A percentile compares a stretch with the other conserved stretches of the same genome.
Conservation (phyloP, 306 rosid species). For the Sophora flavescens region DNA sequence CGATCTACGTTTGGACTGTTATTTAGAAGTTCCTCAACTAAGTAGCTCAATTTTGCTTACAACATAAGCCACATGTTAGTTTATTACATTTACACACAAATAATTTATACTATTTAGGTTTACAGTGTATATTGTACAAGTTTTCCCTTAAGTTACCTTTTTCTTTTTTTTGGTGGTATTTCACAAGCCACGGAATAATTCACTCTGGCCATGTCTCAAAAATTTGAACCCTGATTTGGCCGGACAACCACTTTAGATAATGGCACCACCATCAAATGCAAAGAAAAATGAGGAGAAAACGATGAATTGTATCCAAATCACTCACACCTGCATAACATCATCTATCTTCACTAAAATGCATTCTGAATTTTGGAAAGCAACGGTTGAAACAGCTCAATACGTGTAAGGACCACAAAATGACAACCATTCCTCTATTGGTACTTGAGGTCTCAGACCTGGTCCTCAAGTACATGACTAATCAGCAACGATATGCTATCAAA, state of each 20-base stretch:
- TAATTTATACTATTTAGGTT: too few relatives aligned
- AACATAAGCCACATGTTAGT: too few relatives aligned
- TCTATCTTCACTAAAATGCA: neutral
- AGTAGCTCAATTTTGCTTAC: too few relatives aligned
- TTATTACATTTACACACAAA: too few relatives aligned
- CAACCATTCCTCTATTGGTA: neutral
- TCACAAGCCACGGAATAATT: too few relatives aligned
- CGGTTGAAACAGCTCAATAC: neutral
- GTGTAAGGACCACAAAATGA: neutral
- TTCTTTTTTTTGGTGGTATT: too few relatives aligned
- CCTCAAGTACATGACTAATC: neutral
- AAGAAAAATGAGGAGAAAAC: neutral
- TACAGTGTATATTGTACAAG: too few relatives aligned
- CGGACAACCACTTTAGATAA: too few relatives aligned
- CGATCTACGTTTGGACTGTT: too few relatives aligned
- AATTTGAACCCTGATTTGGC: neutral
- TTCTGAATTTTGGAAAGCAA: neutral
- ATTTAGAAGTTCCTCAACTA: too few relatives aligned
- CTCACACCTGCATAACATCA: neutral
- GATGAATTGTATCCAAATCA: neutral
- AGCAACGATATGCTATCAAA: neutral
- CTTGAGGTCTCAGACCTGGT: neutral
- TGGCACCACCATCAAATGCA: constrained; percentile 18
- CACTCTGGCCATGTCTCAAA: too few relatives aligned
- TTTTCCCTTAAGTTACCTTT: too few relatives aligned